Conservation (phyloP, 495 filamentous ascomycete genomes). For the Neurospora sp. region DNA sequence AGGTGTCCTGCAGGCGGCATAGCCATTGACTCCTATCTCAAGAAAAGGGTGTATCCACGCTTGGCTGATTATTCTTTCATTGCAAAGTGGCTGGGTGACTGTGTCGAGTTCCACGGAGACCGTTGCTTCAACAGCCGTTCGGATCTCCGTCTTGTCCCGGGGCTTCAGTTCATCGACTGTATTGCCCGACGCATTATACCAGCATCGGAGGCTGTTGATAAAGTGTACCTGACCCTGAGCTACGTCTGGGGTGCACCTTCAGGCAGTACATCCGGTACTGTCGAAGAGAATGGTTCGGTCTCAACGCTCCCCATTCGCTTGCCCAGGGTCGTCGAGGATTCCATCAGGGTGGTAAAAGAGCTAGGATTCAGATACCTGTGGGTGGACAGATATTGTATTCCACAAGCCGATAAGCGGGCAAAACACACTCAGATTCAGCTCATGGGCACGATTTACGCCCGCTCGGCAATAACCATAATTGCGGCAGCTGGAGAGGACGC, state of each 20-base stretch:
- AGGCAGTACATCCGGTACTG: not conserved
- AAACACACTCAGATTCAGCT: constrained; percentile 19
- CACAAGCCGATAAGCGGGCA: constrained; percentile 2
- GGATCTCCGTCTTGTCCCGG: accelerated
- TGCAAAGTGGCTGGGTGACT: not conserved
- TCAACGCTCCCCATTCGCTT: not conserved
- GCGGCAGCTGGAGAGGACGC: constrained; percentile 20
- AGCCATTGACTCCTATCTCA: too few relatives aligned
- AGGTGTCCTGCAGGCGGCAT: too few relatives aligned
- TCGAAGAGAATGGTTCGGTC: not conserved
- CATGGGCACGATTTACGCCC: constrained; percentile 24
- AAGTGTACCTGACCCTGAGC: not conserved
- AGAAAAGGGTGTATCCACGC: too few relatives aligned
- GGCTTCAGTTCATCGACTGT: not conserved
- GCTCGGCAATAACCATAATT: constrained; percentile 18
- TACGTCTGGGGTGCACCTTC: not conserved
- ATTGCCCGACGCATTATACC: not conserved
- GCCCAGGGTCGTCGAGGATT: constrained; percentile 15
- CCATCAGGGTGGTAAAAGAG: constrained; percentile 11
- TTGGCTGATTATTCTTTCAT: not conserved
- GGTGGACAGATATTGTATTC: constrained; percentile 21
- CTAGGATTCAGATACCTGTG: constrained; percentile 20
- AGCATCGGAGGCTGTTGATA: not conserved
- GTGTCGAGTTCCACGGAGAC: not conserved
- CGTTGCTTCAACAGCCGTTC: not conserved